phyloP scores from a whole-genome alignment of 2,329 filamentous ascomycete species.

The Aspergillus texensis region DNA sequence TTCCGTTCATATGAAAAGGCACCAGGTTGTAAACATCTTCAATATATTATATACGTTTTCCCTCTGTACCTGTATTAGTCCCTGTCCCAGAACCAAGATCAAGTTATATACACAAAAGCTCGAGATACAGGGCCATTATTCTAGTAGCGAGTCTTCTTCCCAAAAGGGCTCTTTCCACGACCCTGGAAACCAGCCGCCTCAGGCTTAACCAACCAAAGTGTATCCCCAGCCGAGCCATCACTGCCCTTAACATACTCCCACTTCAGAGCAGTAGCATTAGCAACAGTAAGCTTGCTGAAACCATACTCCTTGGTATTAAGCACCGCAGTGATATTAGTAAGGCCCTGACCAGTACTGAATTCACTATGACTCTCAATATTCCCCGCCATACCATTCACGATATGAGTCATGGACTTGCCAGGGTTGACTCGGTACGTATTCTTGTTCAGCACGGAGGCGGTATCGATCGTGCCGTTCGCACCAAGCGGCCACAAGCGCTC shows the following conservation, averaged over 20 bases:
- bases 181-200: too few species aligned
- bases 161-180: too few species aligned
- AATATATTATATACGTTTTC: too few species aligned
- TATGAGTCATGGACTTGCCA: conserved; percentile 53
- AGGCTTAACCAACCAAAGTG: too few species aligned
- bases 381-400: conserved; percentile 58
- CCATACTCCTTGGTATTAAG: conserved; percentile 53
- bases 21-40: too few species aligned
- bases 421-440: conserved; percentile 53
- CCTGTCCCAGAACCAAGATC: too few species aligned
- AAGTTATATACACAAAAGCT: too few species aligned
- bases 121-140: too few species aligned
- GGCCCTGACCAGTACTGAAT: conserved; percentile 35
- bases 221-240: conserved; percentile 23
- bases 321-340: conserved; percentile 48
- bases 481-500: conserved; percentile 47
- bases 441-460: conserved; percentile 47
- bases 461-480: conserved; percentile 46
- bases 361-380: conserved; percentile 55
- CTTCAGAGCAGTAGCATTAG: conserved; percentile 44
- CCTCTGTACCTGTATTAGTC: too few species aligned
- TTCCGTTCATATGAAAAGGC: too few species aligned
- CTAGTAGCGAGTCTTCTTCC: too few species aligned
- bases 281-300: conserved; percentile 51
- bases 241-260: conserved; percentile 53